Percentiles rank a stretch among this genome's conserved stretches.
phyloP scores from a whole-genome alignment of 2,329 filamentous ascomycete genomes.

The Botrytis paeoniae region DNA sequence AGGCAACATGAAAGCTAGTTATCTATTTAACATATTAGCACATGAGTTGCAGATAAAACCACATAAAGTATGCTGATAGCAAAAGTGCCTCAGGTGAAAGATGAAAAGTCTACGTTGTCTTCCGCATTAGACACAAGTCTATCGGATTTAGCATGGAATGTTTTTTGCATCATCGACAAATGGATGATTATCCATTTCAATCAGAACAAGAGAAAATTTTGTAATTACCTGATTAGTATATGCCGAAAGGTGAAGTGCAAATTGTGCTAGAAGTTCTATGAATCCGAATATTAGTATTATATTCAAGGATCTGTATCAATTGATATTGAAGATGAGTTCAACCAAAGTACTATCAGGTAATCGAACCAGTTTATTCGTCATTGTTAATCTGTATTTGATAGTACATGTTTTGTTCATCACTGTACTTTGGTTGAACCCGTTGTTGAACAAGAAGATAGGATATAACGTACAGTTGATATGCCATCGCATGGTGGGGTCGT shows the following conservation, averaged over 20 bases:
- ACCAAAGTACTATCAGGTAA: conserved; percentile 36
- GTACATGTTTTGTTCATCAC: conserved; percentile 46
- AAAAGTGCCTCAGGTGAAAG: conserved; percentile 67
- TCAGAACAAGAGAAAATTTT: neutral
- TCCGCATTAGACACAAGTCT: conserved; percentile 56
- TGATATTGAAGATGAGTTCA: conserved; percentile 13
- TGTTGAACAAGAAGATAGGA: neutral
- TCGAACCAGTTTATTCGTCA: conserved; percentile 41
- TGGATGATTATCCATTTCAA: conserved; percentile 2
- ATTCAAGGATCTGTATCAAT: neutral
- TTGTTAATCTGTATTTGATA: conserved; percentile 45
- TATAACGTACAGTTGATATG: conserved; percentile 32
- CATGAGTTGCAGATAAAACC: conserved; percentile 3
- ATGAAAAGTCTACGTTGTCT: conserved; percentile 73
- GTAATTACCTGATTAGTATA: conserved; percentile 13
- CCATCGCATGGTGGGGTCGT: neutral
- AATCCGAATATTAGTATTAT: conserved; percentile 4
- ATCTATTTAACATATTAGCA: neutral
- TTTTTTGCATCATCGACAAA: conserved; percentile 60
- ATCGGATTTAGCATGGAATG: conserved; percentile 76
- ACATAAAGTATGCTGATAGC: conserved; percentile 6
- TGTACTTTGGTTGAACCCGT: conserved; percentile 25
- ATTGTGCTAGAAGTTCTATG: conserved; percentile 11
- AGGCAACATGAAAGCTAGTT: neutral
- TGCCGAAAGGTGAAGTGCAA: neutral